Evolutionary conservation across 2,329 filamentous ascomycete genomes (phyloP).

Genomic region (Cylindrodendrum hubeiense): DNA sequence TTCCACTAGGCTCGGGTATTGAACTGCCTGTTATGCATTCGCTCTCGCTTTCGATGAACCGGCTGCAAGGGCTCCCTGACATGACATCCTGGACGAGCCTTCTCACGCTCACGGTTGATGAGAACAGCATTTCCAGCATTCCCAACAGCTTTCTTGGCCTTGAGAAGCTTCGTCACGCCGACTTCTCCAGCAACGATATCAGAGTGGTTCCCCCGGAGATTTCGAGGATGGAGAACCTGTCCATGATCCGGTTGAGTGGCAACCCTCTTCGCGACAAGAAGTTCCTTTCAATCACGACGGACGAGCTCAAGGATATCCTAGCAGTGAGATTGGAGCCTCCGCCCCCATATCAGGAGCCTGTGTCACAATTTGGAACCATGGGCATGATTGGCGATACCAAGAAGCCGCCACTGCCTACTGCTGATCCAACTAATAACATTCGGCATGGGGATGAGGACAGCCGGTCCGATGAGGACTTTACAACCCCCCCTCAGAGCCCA

Average conservation of each 20-base stretch:
- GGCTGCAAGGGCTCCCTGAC: slow-evolving; percentile 78
- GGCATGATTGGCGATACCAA: slow-evolving; percentile 40
- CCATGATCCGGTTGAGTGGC: slow-evolving; percentile 82
- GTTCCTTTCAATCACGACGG: slow-evolving; percentile 82
- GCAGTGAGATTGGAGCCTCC: slow-evolving; percentile 74
- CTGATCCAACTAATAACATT: slow-evolving; percentile 2
- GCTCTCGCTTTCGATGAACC: slow-evolving; percentile 84
- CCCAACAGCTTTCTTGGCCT: slow-evolving; percentile 81
- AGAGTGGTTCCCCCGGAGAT: slow-evolving; percentile 80
- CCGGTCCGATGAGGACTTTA: slow-evolving; percentile 66
- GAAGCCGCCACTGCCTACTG: slow-evolving; percentile 1
- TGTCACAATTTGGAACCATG: slow-evolving; percentile 33
- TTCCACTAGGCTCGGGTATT: slow-evolving; percentile 60
- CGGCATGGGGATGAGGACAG: slow-evolving; percentile 55
- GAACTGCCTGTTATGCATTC: slow-evolving; percentile 78
- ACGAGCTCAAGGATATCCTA: slow-evolving; percentile 83
- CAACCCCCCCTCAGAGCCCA: slow-evolving; percentile 67
- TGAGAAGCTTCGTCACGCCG: slow-evolving; percentile 77
- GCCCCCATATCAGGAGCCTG: slow-evolving; percentile 53
- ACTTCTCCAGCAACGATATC: slow-evolving; percentile 89
- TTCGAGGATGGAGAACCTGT: slow-evolving; percentile 81
- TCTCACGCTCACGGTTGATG: slow-evolving; percentile 79
- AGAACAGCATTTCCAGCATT: slow-evolving; percentile 83
- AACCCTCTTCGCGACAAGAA: slow-evolving; percentile 93
- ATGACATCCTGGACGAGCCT: slow-evolving; percentile 81